A percentile compares a stretch with the other conserved stretches of the same genome.
These are phyloP conservation scores for Populus deltoides DNA, from an alignment of 345 rosid genomes.

Conservation along the genomic window DNA sequence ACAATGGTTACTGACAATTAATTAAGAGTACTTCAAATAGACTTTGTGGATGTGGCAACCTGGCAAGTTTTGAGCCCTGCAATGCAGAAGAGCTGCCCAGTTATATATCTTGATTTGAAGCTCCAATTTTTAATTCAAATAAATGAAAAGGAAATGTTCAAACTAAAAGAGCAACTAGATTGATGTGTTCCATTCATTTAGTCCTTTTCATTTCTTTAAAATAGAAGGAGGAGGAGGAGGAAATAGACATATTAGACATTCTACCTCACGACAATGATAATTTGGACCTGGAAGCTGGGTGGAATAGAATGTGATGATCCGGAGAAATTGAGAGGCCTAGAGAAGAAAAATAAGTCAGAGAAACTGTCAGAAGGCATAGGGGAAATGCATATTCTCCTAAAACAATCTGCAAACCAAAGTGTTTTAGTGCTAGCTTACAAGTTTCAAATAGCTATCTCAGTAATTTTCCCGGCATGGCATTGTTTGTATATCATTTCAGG, in stretches of 20 bases:
- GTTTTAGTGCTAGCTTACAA: not conserved
- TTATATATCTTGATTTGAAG: not conserved
- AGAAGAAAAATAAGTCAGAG: not conserved
- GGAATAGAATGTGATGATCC: slow-evolving; percentile 83
- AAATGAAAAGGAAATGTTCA: not conserved
- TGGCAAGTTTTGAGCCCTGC: slow-evolving; percentile 87
- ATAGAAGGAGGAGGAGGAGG: not conserved
- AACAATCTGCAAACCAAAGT: not conserved
- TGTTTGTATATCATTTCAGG: not conserved
- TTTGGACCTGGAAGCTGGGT: slow-evolving; percentile 99
- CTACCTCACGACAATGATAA: slow-evolving; percentile 95
- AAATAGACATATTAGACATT: not conserved
- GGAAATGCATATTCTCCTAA: not conserved
- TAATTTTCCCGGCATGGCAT: not conserved
- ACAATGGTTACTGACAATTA: slow-evolving; percentile 51
- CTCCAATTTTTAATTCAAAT: not conserved
- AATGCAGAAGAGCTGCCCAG: slow-evolving; percentile 11
- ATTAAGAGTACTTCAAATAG: slow-evolving; percentile 64
- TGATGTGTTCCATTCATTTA: not conserved
- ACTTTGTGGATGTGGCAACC: slow-evolving; percentile 73
- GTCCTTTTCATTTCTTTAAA: not conserved
- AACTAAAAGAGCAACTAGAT: not conserved
- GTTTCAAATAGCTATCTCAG: not conserved
- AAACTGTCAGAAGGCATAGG: slow-evolving; percentile 13
- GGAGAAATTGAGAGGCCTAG: slow-evolving; percentile 87